These are phyloP conservation scores for Paxillus rubicundulus DNA, from an alignment of 768 basidiomycete species.

Conservation along the genomic window DNA sequence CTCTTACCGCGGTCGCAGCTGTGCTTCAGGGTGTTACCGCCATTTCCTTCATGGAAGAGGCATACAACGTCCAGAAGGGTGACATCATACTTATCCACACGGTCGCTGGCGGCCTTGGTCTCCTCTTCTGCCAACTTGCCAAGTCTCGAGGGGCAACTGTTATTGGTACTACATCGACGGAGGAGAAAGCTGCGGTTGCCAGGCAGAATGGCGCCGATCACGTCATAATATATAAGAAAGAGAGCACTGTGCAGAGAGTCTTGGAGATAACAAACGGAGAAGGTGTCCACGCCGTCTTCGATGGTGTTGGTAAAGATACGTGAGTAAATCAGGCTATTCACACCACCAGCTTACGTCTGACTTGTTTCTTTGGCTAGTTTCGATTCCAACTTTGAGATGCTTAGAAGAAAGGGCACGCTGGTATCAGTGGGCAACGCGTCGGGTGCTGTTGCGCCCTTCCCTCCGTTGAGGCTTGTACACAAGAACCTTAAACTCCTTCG, in stretches of 20 bases:
- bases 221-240: slow-evolving; percentile 77
- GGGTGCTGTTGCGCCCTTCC: slow-evolving; percentile 74
- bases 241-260: slow-evolving; percentile 72
- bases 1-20: slow-evolving; percentile 62
- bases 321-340: slow-evolving; percentile 37
- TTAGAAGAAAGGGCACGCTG: slow-evolving; percentile 84
- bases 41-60: slow-evolving; percentile 74
- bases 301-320: slow-evolving; percentile 98
- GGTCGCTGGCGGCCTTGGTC: slow-evolving; percentile 85
- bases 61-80: slow-evolving; percentile 76
- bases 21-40: slow-evolving; percentile 79
- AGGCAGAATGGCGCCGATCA: slow-evolving; percentile 79
- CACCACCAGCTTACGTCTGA: slow-evolving; percentile 3
- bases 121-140: slow-evolving; percentile 65
- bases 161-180: slow-evolving; percentile 88
- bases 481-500: slow-evolving; percentile 82
- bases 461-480: slow-evolving; percentile 65
- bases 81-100: slow-evolving; percentile 87
- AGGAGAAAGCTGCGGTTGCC: slow-evolving; percentile 80
- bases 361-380: slow-evolving; percentile 43
- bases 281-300: slow-evolving; percentile 85
- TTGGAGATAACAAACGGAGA: slow-evolving; percentile 73
- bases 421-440: slow-evolving; percentile 93
- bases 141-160: slow-evolving; percentile 79
- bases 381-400: slow-evolving; percentile 76